Conservation (phyloP, 164 flowering plant species). For the Vitis rotundifolia region DNA sequence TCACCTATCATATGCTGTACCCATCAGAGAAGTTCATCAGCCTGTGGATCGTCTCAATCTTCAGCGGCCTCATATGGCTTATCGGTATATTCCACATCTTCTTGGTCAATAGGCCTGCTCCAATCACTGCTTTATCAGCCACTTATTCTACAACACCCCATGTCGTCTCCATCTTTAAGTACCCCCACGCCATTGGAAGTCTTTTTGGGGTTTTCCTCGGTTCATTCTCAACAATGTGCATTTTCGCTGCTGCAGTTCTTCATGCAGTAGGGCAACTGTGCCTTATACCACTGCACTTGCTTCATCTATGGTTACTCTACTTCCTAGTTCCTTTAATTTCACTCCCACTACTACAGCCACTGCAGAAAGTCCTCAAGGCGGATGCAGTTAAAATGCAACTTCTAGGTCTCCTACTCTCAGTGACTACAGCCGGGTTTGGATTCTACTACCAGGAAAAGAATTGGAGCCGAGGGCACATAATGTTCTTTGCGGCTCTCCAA, state of each 20-base stretch:
- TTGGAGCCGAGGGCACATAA: conserved; percentile 38
- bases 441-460: conserved; percentile 27
- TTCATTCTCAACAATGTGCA: conserved; percentile 49
- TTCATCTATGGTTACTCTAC: conserved; percentile 51
- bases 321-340: conserved; percentile 52
- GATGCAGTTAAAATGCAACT: conserved; percentile 60
- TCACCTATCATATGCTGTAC: conserved; percentile 60
- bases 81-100: conserved; percentile 39
- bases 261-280: conserved; percentile 49
- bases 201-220: conserved; percentile 41
- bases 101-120: conserved; percentile 18
- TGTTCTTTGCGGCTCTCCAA: conserved; percentile 42
- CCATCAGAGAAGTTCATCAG: conserved; percentile 26
- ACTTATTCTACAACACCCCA: conserved; percentile 14
- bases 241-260: conserved; percentile 53
- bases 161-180: conserved; percentile 34
- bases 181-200: conserved; percentile 53
- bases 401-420: conserved; percentile 44
- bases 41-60: conserved; percentile 71
- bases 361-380: conserved; percentile 43
- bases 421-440: conserved; percentile 44
- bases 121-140: background rate
- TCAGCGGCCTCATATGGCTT: conserved; percentile 61
- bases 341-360: conserved; percentile 49
- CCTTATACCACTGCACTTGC: conserved; percentile 23